These are phyloP conservation scores for Geotrichum carabidarum DNA, from an alignment of 1,139 yeast genomes.

Conservation along the genomic window DNA sequence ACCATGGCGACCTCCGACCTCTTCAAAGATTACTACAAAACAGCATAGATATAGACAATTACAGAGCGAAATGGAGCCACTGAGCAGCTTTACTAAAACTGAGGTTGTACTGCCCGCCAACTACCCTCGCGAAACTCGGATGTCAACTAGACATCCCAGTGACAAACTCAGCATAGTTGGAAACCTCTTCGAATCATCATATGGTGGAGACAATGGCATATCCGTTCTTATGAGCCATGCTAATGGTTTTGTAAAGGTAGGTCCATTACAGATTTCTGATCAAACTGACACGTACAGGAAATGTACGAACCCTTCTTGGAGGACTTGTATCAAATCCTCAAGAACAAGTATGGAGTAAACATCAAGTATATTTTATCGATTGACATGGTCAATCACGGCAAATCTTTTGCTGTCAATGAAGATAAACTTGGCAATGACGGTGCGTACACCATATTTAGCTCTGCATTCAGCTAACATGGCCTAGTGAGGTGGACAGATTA, in stretches of 20 bases:
- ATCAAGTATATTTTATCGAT: constrained; percentile 21
- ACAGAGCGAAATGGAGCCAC: background rate
- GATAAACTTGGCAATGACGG: constrained; percentile 20
- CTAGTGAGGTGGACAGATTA: constrained; percentile 20
- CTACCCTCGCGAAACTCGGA: constrained; percentile 15
- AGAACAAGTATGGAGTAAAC: constrained; percentile 8
- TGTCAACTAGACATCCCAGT: constrained; percentile 10
- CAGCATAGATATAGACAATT: background rate
- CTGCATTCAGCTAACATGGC: background rate
- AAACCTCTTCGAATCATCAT: constrained; percentile 6
- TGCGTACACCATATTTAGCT: background rate
- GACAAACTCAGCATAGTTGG: constrained; percentile 14
- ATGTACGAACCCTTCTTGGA: constrained; percentile 18
- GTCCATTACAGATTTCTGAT: background rate
- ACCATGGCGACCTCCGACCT: too few species aligned
- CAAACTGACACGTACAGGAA: constrained; percentile 1
- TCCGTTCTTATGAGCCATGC: constrained; percentile 17
- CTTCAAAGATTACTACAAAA: too few species aligned
- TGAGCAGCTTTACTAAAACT: background rate
- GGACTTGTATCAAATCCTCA: constrained; percentile 1
- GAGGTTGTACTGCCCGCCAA: constrained; percentile 18
- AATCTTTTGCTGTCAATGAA: constrained; percentile 20
- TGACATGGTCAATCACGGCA: constrained; percentile 23
- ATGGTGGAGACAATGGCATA: background rate
- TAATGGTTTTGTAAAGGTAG: constrained; percentile 16